Evolutionary conservation across 352 stramenopile genomes (phyloP), one percentile per base, ranked within the genome.

Genomic region (Phytophthora fragariae): DNA sequence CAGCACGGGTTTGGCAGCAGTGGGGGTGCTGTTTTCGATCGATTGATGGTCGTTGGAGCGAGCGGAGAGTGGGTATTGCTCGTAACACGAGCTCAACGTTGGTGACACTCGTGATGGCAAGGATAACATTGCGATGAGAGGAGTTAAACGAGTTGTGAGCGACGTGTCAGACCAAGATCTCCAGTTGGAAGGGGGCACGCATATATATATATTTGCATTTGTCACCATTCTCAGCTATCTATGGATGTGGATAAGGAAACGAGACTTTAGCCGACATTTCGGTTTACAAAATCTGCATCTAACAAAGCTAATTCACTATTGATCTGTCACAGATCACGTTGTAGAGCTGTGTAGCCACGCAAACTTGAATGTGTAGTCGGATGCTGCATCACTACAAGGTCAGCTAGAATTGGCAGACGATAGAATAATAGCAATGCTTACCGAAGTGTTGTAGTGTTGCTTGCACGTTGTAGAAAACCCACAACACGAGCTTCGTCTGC

Each of bases 351-450:
- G 33, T 9, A 83, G 52, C 73, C 76, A 83, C 14, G 50, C 53
- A 54, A 83, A 81, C n/a, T 69, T 49, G 49, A 83, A 83, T 0
- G 65, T 76, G 60, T 73, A 83, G 44, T 83, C 76, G 12, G 46
- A 76, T 33, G 65, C 69, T 79, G 33, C 21, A 35, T 17, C 37
- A 56, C 21, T 5, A 44, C 15, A 14, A 17, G 4, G 11, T 44
- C 19, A 49, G 21, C 55, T 49, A 15, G 56, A 37, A 27, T 1
- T 9, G 7, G 2, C 15, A 9, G 46, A 15, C 12, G 9, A 33
- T 10, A 24, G 57, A 15, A 35, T 5, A 49, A 46, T 11, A 35
- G 21, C 8, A 47, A 54, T n/a, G n/a, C 47, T 54, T 54, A 54
- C 47, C 47, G 10, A 54, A 29, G 9, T 54, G 47, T 29, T 29